Evolutionary conservation across 192 early-diverging fungal species (phyloP).

Genomic region (Backusella macrospora): DNA sequence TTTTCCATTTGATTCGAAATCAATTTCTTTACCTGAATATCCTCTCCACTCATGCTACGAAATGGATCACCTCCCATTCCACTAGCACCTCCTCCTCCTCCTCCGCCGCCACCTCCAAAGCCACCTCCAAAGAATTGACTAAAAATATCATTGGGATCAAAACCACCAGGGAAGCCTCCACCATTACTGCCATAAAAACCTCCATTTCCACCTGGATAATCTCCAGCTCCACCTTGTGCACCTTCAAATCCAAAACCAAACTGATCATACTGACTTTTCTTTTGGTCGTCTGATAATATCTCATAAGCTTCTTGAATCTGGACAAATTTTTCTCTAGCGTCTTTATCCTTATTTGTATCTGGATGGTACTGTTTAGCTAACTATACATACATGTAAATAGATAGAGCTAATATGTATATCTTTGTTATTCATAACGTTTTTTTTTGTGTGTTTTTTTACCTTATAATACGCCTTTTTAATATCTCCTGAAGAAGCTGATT

Average conservation of each 20-base stretch:
- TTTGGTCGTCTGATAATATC: constrained; percentile 89
- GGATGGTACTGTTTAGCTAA: constrained; percentile 98
- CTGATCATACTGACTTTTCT: constrained; percentile 90
- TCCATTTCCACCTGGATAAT: constrained; percentile 50
- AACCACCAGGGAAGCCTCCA: constrained; percentile 57
- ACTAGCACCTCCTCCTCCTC: constrained; percentile 43
- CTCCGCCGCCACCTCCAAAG: constrained; percentile 38
- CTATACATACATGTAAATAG: constrained; percentile 31
- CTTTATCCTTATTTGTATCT: constrained; percentile 92
- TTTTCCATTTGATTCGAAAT: too few species aligned
- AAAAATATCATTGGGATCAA: constrained; percentile 48
- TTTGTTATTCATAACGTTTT: too few species aligned
- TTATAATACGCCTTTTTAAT: constrained; percentile 98
- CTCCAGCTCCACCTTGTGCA: constrained; percentile 21
- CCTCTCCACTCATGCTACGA: constrained; percentile 51
- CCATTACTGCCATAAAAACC: constrained; percentile 35
- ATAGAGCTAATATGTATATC: not conserved
- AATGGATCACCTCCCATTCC: constrained; percentile 21
- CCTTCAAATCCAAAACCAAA: constrained; percentile 65
- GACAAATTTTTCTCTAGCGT: constrained; percentile 93
- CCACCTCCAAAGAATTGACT: constrained; percentile 41
- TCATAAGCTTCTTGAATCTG: constrained; percentile 98
- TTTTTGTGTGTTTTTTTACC: constrained; percentile 8
- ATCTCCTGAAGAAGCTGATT: constrained; percentile 77
- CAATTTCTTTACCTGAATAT: constrained; percentile 53